phyloP scores from a whole-genome alignment of 2,329 filamentous ascomycete genomes.

The Verruconis gallopava region DNA sequence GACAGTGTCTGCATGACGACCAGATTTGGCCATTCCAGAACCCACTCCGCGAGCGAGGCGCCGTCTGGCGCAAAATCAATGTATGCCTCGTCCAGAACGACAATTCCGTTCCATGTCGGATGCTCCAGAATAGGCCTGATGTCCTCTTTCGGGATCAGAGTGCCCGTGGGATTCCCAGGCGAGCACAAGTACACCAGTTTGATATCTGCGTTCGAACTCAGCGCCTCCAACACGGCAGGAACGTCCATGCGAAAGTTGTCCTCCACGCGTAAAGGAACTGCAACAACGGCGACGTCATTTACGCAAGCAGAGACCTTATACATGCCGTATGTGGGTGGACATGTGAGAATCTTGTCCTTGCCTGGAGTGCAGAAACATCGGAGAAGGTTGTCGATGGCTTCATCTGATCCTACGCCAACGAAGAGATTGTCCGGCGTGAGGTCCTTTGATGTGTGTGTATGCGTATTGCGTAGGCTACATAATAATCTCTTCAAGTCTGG shows the following conservation, averaged over 20 bases:
- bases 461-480: slow-evolving; percentile 76
- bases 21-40: slow-evolving; percentile 82
- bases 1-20: slow-evolving; percentile 98
- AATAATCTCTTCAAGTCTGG: slow-evolving; percentile 71
- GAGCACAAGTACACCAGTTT: slow-evolving; percentile 91
- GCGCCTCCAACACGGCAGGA: slow-evolving; percentile 51
- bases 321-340: slow-evolving; percentile 97
- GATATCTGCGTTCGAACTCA: slow-evolving; percentile 53
- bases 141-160: slow-evolving; percentile 61
- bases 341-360: slow-evolving; percentile 81
- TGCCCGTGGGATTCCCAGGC: slow-evolving; percentile 86
- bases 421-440: slow-evolving; percentile 77
- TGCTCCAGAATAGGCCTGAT: slow-evolving; percentile 64
- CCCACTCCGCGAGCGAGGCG: slow-evolving; percentile 80
- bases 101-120: slow-evolving; percentile 86
- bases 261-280: slow-evolving; percentile 64
- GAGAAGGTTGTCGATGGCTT: slow-evolving; percentile 88
- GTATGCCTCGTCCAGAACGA: slow-evolving; percentile 92
- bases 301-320: slow-evolving; percentile 88
- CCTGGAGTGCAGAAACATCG: slow-evolving; percentile 86
- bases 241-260: slow-evolving; percentile 61
- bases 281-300: slow-evolving; percentile 79
- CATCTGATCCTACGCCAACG: slow-evolving; percentile 89
- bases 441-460: slow-evolving; percentile 60
- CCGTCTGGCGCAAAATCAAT: slow-evolving; percentile 79